Percentiles rank a stretch among this genome's conserved stretches.
Conservation (phyloP, 1,284 basidiomycete species). For the Earliella scabrosa region DNA sequence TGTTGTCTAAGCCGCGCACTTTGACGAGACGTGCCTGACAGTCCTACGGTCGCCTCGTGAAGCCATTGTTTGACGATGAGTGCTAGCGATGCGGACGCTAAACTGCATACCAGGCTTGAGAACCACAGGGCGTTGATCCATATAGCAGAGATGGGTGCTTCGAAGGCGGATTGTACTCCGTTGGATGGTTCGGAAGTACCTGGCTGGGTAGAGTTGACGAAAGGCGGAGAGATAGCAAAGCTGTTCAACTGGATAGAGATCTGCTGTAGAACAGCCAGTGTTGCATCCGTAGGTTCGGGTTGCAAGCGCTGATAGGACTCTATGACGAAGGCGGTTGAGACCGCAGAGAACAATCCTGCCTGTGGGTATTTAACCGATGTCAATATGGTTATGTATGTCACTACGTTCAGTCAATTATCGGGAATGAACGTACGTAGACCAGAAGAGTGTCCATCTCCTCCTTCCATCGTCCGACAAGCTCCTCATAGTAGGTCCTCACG, state of each 20-base stretch:
- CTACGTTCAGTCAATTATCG: too few species aligned
- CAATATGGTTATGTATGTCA: too few species aligned
- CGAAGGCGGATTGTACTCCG: not conserved
- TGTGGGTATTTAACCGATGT: too few species aligned
- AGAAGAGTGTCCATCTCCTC: slow-evolving; percentile 8
- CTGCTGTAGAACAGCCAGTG: not conserved
- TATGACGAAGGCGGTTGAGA: slow-evolving; percentile 9
- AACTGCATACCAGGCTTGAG: slow-evolving; percentile 17
- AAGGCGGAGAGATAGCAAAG: slow-evolving; percentile 5
- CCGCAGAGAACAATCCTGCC: slow-evolving; percentile 17
- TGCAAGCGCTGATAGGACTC: slow-evolving; percentile 14
- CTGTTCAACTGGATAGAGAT: slow-evolving; percentile 7
- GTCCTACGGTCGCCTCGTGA: slow-evolving; percentile 7
- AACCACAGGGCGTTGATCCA: slow-evolving; percentile 23
- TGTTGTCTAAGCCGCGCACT: slow-evolving; percentile 16
- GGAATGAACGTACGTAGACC: slow-evolving; percentile 4
- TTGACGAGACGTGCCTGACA: slow-evolving; percentile 2
- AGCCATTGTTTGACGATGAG: slow-evolving; percentile 27
- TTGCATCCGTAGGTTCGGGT: not conserved
- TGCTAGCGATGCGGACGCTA: slow-evolving; percentile 11
- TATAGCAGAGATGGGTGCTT: not conserved
- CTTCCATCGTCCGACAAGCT: slow-evolving; percentile 1
- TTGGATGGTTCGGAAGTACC: not conserved
- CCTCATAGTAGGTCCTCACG: not conserved
- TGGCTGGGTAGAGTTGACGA: slow-evolving; percentile 13